Evolutionary conservation across 306 rosid genomes (phyloP).

Genomic region (Abrus precatorius): DNA sequence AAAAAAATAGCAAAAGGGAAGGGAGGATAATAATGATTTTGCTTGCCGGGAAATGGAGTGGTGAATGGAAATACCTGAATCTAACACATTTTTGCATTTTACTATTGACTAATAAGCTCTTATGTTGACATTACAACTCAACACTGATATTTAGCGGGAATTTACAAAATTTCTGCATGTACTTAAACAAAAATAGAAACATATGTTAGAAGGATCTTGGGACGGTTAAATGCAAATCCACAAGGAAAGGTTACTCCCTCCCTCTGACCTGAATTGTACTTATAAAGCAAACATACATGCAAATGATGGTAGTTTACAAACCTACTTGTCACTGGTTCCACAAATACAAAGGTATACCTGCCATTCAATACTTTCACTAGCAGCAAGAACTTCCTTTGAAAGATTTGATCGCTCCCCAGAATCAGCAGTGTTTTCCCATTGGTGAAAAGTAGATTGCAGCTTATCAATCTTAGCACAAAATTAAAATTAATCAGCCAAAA

Average conservation of each 20-base stretch:
- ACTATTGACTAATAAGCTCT: slow-evolving; percentile 12
- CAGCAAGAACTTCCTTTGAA: slow-evolving; percentile 74
- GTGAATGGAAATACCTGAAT: background rate
- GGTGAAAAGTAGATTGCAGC: slow-evolving; percentile 80
- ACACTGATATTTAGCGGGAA: background rate
- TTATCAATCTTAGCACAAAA: slow-evolving; percentile 74
- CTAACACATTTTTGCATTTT: background rate
- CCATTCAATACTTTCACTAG: slow-evolving; percentile 91
- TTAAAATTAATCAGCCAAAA: slow-evolving; percentile 41
- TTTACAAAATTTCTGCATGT: background rate
- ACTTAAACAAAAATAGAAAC: background rate
- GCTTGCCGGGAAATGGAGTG: background rate
- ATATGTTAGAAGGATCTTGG: background rate
- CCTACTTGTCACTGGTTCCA: slow-evolving; percentile 9
- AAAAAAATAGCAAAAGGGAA: background rate
- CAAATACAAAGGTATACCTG: slow-evolving; percentile 67
- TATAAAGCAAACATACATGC: background rate
- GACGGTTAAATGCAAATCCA: background rate
- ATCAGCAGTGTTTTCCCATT: slow-evolving; percentile 74
- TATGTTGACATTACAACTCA: background rate
- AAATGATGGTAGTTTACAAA: slow-evolving; percentile 1
- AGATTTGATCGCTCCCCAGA: slow-evolving; percentile 67
- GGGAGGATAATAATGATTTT: background rate
- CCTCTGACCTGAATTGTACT: slow-evolving; percentile 9
- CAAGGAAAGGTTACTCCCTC: background rate